Evolutionary conservation across 345 rosid genomes (phyloP), one percentile per base, ranked within the genome.

Genomic region (Linum usitatissimum): DNA sequence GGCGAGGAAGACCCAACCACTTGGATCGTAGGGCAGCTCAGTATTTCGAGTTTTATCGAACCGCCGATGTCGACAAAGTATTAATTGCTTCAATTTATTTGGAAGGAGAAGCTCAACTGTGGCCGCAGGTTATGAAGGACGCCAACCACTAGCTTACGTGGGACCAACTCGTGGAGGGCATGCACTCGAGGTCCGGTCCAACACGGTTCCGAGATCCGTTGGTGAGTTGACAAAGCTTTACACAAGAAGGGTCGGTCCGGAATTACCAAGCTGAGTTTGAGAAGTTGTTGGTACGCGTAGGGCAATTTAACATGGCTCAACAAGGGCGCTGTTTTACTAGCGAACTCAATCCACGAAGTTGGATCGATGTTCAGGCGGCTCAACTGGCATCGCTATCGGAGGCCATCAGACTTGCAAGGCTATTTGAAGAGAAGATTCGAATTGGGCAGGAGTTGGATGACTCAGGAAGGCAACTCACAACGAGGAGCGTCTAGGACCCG

Each of bases 371-470:
- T 18, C 55, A 39, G 20, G 64, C 64, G 31, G 39, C 38, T 19
- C 30, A 15, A 31, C 54, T 53, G 13, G 39, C n/a, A 3, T 39
- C 64, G 0, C 23, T 61, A 19, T 2, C 31, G 10, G 49, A 40
- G 9, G 64, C 64, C 1, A 40, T 61, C 19, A 21, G 42, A 6
- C 48, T 61, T 3, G 64, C 64, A 1, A 30, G 30, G 4, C 19
- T 61, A 30, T 61, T 18, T 61, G 64, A 61, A 18, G 64, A 31
- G 36, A 31, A n/a, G n/a, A n/a, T n/a, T n/a, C n/a, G n/a, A n/a
- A n/a, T n/a, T n/a, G n/a, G n/a, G n/a, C n/a, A n/a, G n/a, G n/a
- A n/a, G n/a, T n/a, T n/a, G n/a, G n/a, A n/a, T n/a, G n/a, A n/a
- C n/a, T n/a, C n/a, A n/a, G n/a, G n/a, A n/a, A n/a, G n/a, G n/a